A percentile compares a stretch with the other conserved stretches of the same genome.
Evolutionary conservation across 2,329 filamentous ascomycete species (phyloP).

Genomic region (Paracoccidioides lutzii): DNA sequence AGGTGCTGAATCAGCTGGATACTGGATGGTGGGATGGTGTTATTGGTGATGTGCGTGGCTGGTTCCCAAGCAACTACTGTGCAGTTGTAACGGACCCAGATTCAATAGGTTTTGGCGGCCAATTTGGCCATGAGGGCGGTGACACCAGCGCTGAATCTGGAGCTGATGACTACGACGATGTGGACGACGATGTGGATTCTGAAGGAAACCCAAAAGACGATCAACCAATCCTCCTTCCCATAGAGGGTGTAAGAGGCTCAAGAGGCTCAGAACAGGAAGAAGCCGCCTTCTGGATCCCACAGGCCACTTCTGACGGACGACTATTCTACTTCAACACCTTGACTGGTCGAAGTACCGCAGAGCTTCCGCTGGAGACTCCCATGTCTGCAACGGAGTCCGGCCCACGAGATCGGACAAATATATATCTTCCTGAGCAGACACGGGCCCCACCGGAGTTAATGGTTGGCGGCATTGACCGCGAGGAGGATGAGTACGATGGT

Average conservation of each 20-base stretch:
- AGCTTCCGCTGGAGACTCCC: constrained; percentile 87
- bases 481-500: constrained; percentile 84
- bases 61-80: constrained; percentile 99
- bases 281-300: constrained; percentile 96
- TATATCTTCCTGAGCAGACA: constrained; percentile 78
- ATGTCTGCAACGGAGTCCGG: constrained; percentile 67
- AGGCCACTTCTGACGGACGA: constrained; percentile 83
- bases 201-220: constrained; percentile 53
- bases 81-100: constrained; percentile 66
- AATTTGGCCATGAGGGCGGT: constrained; percentile 43
- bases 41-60: constrained; percentile 89
- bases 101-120: constrained; percentile 52
- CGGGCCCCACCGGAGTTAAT: constrained; percentile 83
- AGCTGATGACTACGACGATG: constrained; percentile 50
- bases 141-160: constrained; percentile 37
- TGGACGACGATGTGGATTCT: constrained; percentile 53
- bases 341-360: constrained; percentile 88
- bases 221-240: constrained; percentile 43
- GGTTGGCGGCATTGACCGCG: constrained; percentile 65
- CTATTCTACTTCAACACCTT: constrained; percentile 98
- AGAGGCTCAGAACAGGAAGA: constrained; percentile 53
- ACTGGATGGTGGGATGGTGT: constrained; percentile 99
- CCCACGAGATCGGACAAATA: constrained; percentile 76
- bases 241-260: constrained; percentile 52
- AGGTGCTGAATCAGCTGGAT: constrained; percentile 94